Base-by-base conservation (phyloP, 2,329 filamentous ascomycete species). In the Ceratocystis alfenasii region DNA sequence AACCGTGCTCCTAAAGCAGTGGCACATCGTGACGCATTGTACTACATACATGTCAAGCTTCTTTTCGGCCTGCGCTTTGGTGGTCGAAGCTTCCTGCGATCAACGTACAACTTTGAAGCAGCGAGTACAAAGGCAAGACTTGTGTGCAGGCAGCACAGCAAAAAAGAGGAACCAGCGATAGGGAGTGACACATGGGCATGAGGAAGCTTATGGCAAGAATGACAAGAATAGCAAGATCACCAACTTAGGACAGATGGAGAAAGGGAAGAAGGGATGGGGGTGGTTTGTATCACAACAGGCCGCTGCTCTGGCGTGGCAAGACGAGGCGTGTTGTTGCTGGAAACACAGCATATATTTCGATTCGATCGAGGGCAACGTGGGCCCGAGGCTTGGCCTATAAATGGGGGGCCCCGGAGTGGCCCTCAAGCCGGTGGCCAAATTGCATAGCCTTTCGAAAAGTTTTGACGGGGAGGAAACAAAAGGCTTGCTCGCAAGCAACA, bases 1-100 rank as follows among this genome's bases (percentile, higher is more conserved):
- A 10, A 50, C 48, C n/a, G 48, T 20, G 20, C 48, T 10, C 25
- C 7, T 10, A 22, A 22, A 20, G 8, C 48, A 4, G 48, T 50
- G 17, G 22, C 17, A 25, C 5, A 57, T 28, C 53, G 22, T 57
- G 53, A 20, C 48, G 48, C 10, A 53, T 53, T n/a, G 48, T 53
- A 25, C 53, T 57, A 57, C 53, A 57, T 57, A 57, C 53, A 57
- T 57, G 53, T 57, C 53, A 57, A 30, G 53, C 53, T 30, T 28
- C 48, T 53, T 53, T 17, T 28, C 28, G 30, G 22, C 53, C 30
- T 8, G 53, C 6, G 22, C 10, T 30, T 30, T 57, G 53, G 28
- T 41, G 59, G 59, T 41, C 33, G 59, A 45, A 45, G 59, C 59
- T 62, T 62, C 59, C 44, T 62, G 6, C 17, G 17, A 33, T 15